Percentiles rank a stretch among this genome's conserved stretches.
Evolutionary conservation across 1,284 basidiomycete genomes (phyloP).

Genomic region (Polyporus tsugae): DNA sequence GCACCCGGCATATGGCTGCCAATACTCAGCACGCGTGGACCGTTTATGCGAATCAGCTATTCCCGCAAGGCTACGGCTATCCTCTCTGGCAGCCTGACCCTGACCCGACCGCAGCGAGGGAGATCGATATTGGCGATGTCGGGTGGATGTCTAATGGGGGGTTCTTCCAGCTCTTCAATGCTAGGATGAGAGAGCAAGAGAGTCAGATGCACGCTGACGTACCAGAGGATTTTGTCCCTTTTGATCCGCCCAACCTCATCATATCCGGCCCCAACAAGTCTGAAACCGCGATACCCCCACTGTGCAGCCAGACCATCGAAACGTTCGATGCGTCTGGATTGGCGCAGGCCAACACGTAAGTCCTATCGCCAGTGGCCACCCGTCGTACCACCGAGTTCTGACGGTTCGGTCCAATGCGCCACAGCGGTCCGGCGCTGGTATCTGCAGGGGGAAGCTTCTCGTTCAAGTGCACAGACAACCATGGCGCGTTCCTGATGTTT

Average conservation of each 20-base stretch:
- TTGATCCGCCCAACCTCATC: conserved; percentile 16
- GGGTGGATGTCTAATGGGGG: conserved; percentile 32
- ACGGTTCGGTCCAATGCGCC: background rate
- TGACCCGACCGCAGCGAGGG: conserved; percentile 5
- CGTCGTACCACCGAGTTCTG: too few relatives aligned
- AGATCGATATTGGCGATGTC: conserved; percentile 37
- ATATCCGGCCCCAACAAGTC: conserved; percentile 14
- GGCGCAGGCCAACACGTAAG: background rate
- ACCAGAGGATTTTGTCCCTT: conserved; percentile 19
- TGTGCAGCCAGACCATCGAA: conserved; percentile 26
- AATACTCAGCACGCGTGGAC: background rate
- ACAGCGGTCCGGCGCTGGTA: background rate
- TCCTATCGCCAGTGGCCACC: background rate
- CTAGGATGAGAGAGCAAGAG: background rate
- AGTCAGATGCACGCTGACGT: conserved; percentile 13
- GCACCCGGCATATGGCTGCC: background rate
- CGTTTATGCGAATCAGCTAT: conserved; percentile 28
- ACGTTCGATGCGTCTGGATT: conserved; percentile 13
- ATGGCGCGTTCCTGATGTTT: conserved; percentile 25
- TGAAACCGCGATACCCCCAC: conserved; percentile 11
- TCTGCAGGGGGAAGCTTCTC: conserved; percentile 18
- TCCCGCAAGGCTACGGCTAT: conserved; percentile 26
- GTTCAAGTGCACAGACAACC: conserved; percentile 23
- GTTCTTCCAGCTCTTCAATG: conserved; percentile 35
- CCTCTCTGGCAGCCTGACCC: conserved; percentile 33